These are phyloP conservation scores for Emericellopsis terricola DNA, from an alignment of 495 filamentous ascomycete species.

Conservation along the genomic window DNA sequence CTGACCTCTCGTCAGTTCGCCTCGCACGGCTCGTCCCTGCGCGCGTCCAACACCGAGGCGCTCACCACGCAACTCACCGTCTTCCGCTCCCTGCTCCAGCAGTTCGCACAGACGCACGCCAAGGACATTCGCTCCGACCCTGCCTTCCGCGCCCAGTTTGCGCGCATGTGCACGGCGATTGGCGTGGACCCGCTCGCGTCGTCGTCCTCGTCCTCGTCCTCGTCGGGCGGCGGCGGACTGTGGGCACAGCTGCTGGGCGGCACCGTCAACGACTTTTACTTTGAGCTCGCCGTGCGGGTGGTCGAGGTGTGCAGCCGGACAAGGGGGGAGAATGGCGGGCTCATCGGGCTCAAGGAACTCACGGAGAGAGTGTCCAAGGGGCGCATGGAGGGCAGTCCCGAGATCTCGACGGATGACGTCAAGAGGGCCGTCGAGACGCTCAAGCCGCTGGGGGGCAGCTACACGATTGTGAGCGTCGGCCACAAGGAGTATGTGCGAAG, in stretches of 20 bases:
- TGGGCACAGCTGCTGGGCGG: constrained; percentile 87
- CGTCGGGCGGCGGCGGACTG: constrained; percentile 38
- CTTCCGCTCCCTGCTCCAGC: constrained; percentile 83
- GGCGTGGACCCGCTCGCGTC: constrained; percentile 82
- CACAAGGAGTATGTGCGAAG: constrained; percentile 76
- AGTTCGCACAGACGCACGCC: constrained; percentile 84
- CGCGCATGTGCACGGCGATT: constrained; percentile 93
- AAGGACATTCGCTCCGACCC: constrained; percentile 92
- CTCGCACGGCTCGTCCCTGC: constrained; percentile 69
- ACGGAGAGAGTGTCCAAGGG: constrained; percentile 52
- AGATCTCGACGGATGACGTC: constrained; percentile 76
- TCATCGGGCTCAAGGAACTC: constrained; percentile 74
- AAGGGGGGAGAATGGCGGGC: constrained; percentile 75
- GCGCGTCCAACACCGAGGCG: constrained; percentile 59
- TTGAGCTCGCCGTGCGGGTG: constrained; percentile 82
- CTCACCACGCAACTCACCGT: constrained; percentile 85
- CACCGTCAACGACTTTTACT: constrained; percentile 95
- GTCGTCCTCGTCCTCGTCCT: constrained; percentile 31
- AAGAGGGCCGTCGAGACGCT: constrained; percentile 76
- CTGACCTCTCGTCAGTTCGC: constrained; percentile 74
- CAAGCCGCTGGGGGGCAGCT: constrained; percentile 72
- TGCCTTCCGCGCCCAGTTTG: constrained; percentile 88
- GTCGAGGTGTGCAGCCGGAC: constrained; percentile 86
- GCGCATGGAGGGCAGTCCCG: constrained; percentile 52
- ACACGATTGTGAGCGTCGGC: constrained; percentile 66